Base-by-base conservation (phyloP, 2,329 filamentous ascomycete species). In the Tolypocladium ovalisporum region DNA sequence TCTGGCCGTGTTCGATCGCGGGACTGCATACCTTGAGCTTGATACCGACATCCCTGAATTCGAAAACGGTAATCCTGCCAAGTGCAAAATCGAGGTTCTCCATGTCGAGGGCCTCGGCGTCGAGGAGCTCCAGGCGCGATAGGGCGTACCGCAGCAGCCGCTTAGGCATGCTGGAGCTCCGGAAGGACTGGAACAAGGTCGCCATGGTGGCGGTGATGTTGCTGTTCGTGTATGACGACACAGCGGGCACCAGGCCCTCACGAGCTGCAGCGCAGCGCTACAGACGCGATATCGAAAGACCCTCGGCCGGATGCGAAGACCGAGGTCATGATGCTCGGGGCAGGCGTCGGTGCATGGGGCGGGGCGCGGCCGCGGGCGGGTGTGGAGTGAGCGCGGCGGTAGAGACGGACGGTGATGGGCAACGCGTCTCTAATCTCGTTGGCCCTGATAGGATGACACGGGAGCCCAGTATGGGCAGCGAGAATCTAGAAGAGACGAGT, bases 121-220 rank as follows among this genome's bases (percentile, higher is more conserved):
- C 94, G 59, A 99, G 83, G 57, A 97, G 79, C 64, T 96, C 91
- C 59, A 96, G 79, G 58, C 87, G 85, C 29, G 88, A 87, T 47
- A 99, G 78, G 54, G 87, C 90, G 76, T 94, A 96, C 64, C 90
- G 87, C 62, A 97, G 81, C 66, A 97, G 80, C 71, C 88, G 86
- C 80, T 94, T 96, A 75, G 92, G 89, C 78, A 96, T 90, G 64
- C 84, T 89, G 62, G 90, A 83, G 70, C 74, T 78, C 66, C 77
- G 74, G 66, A 85, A 83, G 58, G 78, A 79, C 72, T 79, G 86
- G 67, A 94, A 82, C 69, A 89, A 85, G 69, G 81, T 85, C 56
- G 86, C 84, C 88, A 92, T 91, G 71, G 60, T 71, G 69, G 27
- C 70, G 69, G 27, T 39, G 22, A n/a, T 40, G n/a, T 51, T 22